phyloP scores from a whole-genome alignment of 2,329 filamentous ascomycete species.

The Fusarium sp. region DNA sequence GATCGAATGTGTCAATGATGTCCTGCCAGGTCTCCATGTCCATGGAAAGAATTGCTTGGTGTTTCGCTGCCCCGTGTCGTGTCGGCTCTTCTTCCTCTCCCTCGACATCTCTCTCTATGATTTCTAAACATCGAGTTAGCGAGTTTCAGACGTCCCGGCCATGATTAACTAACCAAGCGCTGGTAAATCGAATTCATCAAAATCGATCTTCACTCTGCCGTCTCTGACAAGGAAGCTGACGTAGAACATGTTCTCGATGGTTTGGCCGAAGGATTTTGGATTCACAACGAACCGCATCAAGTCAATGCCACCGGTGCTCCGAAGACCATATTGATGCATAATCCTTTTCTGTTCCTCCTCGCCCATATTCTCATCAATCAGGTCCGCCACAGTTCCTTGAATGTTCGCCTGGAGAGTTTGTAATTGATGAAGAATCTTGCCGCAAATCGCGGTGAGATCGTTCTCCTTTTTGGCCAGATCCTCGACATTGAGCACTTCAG shows the following conservation, averaged over 20 bases:
- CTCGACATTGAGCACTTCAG: slow-evolving; percentile 78
- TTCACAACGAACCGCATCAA: slow-evolving; percentile 91
- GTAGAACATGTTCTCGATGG: slow-evolving; percentile 96
- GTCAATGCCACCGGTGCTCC: slow-evolving; percentile 75
- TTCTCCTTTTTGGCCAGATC: slow-evolving; percentile 82
- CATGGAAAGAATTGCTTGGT: slow-evolving; percentile 89
- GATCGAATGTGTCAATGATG: slow-evolving; percentile 78
- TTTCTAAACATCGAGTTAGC: slow-evolving; percentile 43
- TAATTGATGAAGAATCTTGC: slow-evolving; percentile 74
- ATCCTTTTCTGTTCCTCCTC: slow-evolving; percentile 59
- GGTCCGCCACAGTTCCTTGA: slow-evolving; percentile 56
- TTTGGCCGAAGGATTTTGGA: slow-evolving; percentile 89
- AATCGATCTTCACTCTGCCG: slow-evolving; percentile 77
- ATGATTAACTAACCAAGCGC: slow-evolving; percentile 72
- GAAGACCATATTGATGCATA: slow-evolving; percentile 73
- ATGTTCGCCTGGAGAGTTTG: slow-evolving; percentile 56
- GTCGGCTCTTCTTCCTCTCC: slow-evolving; percentile 56
- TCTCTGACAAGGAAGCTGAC: slow-evolving; percentile 93
- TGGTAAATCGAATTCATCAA: slow-evolving; percentile 79
- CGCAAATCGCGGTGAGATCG: slow-evolving; percentile 81
- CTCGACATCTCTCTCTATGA: slow-evolving; percentile 54
- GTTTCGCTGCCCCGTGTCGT: slow-evolving; percentile 67
- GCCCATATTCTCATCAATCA: slow-evolving; percentile 57
- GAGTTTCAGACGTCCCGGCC: not conserved
- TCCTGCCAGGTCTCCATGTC: slow-evolving; percentile 86